Evolutionary conservation across 805 yeast genomes (phyloP).

Genomic region (Jamesozyma piceae): DNA sequence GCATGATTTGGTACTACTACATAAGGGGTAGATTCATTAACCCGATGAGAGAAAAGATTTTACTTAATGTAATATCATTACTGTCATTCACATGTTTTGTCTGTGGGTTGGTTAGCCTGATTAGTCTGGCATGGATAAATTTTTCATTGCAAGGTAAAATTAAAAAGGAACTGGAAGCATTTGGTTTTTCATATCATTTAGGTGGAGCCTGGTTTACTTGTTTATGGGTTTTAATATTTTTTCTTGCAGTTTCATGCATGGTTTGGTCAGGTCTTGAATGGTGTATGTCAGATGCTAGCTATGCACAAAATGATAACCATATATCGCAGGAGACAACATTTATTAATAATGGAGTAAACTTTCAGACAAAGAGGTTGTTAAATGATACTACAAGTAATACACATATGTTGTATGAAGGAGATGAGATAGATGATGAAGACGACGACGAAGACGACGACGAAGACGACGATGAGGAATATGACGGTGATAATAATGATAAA

Average conservation of each 20-base stretch:
- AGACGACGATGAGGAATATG: not conserved
- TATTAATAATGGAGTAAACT: not conserved
- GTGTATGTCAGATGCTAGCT: conserved; percentile 19
- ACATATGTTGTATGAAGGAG: not conserved
- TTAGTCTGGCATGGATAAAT: conserved; percentile 13
- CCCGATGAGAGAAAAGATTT: conserved; percentile 12
- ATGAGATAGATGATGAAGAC: not conserved
- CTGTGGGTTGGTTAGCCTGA: conserved; percentile 13
- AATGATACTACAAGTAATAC: not conserved
- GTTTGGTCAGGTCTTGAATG: conserved; percentile 31
- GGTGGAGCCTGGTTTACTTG: conserved; percentile 22
- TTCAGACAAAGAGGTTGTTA: not conserved
- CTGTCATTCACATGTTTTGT: conserved; percentile 17
- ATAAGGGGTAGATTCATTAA: conserved; percentile 21
- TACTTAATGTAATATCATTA: conserved; percentile 20
- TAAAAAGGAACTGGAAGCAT: conserved; percentile 15
- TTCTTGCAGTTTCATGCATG: conserved; percentile 17
- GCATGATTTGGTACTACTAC: conserved; percentile 21
- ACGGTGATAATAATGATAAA: not conserved
- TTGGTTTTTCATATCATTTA: conserved; percentile 23
- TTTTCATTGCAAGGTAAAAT: conserved; percentile 16
- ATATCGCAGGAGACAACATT: not conserved
- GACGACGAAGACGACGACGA: not conserved
- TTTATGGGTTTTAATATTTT: conserved; percentile 16
- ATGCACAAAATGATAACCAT: not conserved